Evolutionary conservation across 2,329 filamentous ascomycete species (phyloP).

Genomic region (Periconia sp.): DNA sequence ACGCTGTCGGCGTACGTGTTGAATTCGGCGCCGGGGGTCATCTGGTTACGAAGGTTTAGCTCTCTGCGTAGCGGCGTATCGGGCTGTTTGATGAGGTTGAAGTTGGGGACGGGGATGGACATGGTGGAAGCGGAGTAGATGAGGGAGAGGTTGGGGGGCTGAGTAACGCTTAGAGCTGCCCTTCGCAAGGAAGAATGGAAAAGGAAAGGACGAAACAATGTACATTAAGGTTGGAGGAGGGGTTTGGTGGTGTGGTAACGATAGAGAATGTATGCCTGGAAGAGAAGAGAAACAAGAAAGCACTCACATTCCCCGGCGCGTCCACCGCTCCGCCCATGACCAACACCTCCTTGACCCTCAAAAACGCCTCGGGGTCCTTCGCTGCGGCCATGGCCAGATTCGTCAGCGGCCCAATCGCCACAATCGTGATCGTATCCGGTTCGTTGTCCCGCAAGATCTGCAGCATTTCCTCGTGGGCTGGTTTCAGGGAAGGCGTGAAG

Average conservation of each 20-base stretch:
- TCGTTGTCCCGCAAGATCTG: conserved; percentile 80
- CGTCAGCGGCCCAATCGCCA: conserved; percentile 89
- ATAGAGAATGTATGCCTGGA: too few relatives aligned
- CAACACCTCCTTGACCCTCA: conserved; percentile 85
- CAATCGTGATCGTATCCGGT: conserved; percentile 81
- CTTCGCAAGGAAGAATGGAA: not conserved
- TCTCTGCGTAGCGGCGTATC: conserved; percentile 30
- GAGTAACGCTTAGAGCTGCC: conserved; percentile 5
- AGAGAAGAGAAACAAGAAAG: not conserved
- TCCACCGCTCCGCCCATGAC: conserved; percentile 92
- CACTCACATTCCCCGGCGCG: conserved; percentile 69
- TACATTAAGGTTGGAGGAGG: not conserved
- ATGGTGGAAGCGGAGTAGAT: conserved; percentile 19
- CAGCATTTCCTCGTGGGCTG: conserved; percentile 86
- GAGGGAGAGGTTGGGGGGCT: conserved; percentile 24
- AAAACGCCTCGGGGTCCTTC: conserved; percentile 84
- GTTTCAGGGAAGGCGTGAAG: conserved; percentile 74
- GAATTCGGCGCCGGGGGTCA: conserved; percentile 85
- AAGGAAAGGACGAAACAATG: not conserved
- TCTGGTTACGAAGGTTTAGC: conserved; percentile 47
- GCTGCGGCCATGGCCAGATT: conserved; percentile 88
- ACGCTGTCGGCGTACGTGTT: conserved; percentile 83
- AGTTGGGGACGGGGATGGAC: conserved; percentile 33
- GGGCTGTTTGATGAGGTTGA: conserved; percentile 44
- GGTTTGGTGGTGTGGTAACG: not conserved